Conservation (phyloP, 352 stramenopile species). For the Phytophthora boehmeriae region DNA sequence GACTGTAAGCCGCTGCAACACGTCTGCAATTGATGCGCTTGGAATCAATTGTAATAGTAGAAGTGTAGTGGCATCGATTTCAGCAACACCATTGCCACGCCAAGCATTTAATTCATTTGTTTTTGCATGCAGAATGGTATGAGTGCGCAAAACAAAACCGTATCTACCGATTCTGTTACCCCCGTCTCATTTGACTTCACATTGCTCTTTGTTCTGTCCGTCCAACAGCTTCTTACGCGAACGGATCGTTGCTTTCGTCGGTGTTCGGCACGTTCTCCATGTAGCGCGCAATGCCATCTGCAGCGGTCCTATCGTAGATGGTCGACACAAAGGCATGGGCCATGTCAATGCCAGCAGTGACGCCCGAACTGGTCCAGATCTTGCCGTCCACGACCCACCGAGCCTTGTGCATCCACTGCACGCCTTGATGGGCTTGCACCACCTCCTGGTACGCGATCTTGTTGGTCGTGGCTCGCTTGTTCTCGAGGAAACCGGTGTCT, state of each 20-base stretch:
- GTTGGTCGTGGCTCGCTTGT: constrained; percentile 64
- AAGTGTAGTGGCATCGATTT: no score
- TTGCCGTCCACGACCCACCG: constrained; percentile 66
- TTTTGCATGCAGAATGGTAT: no score
- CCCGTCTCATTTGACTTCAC: background rate
- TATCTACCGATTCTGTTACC: no score
- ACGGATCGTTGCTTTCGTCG: constrained; percentile 48
- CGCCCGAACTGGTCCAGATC: constrained; percentile 63
- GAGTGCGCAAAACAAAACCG: no score
- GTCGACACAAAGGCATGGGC: constrained; percentile 46
- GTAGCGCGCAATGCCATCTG: constrained; percentile 36
- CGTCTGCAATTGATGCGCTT: no score
- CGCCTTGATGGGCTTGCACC: constrained; percentile 29
- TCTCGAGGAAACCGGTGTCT: constrained; percentile 47
- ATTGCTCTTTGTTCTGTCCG: background rate
- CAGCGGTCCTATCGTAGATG: constrained; percentile 31
- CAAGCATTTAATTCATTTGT: no score
- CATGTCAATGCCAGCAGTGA: constrained; percentile 74
- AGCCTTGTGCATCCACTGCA: constrained; percentile 60
- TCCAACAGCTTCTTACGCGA: constrained; percentile 19
- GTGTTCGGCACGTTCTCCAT: constrained; percentile 52
- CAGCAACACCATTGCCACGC: no score
- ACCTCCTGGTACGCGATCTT: constrained; percentile 56
- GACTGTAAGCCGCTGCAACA: no score
- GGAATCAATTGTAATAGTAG: no score